Evolutionary conservation across 768 basidiomycete genomes (phyloP).

Genomic region (Cyclocybe cylindracea): DNA sequence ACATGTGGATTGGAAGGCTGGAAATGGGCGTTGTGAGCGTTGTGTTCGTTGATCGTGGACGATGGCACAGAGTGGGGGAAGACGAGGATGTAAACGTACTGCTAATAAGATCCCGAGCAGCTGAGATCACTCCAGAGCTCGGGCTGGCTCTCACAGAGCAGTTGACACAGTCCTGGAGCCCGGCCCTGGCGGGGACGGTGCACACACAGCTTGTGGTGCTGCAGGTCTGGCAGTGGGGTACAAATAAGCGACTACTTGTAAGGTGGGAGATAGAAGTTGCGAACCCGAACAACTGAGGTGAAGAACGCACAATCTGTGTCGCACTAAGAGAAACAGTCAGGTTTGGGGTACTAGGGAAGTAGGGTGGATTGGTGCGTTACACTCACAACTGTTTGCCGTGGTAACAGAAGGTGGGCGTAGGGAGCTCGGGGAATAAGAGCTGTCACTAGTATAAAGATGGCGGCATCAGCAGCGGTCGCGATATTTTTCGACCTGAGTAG

Average conservation of each 20-base stretch:
- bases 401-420: no score
- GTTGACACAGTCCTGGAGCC: constrained; percentile 30
- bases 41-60: no score
- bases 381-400: no score
- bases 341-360: no score
- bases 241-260: neutral
- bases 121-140: constrained; percentile 2
- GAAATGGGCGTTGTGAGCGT: no score
- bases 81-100: constrained; percentile 16
- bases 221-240: neutral
- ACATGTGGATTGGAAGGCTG: no score
- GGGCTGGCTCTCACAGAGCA: constrained; percentile 24
- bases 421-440: no score
- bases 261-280: neutral
- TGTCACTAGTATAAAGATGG: no score
- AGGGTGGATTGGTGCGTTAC: no score
- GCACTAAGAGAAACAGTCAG: no score
- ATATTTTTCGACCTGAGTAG: no score
- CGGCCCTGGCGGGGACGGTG: constrained; percentile 7
- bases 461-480: no score
- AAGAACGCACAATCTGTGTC: neutral
- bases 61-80: neutral
- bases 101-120: constrained; percentile 23
- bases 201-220: constrained; percentile 5
- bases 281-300: neutral